phyloP scores from a whole-genome alignment of 2,329 filamentous ascomycete species.

The Chaetomiaceae sp. region DNA sequence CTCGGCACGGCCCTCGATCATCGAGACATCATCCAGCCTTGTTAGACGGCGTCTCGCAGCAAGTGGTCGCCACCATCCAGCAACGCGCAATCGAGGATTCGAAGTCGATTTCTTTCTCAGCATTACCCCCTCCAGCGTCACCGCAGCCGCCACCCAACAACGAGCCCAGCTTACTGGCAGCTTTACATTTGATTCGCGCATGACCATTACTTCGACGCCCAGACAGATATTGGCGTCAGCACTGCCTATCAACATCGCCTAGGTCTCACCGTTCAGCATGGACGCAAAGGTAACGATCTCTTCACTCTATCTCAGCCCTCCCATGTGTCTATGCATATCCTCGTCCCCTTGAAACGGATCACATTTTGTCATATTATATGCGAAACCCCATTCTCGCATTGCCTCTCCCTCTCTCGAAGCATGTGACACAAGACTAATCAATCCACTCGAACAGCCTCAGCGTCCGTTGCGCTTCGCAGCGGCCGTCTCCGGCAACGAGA shows the following conservation, averaged over 20 bases:
- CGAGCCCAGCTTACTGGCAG: neutral
- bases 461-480: slow-evolving; percentile 52
- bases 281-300: slow-evolving; percentile 35
- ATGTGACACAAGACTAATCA: slow-evolving; percentile 5
- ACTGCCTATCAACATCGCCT: slow-evolving; percentile 11
- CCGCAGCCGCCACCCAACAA: neutral
- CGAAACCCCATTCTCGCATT: too few relatives aligned
- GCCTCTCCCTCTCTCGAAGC: neutral
- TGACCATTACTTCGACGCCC: neutral
- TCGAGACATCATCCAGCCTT: neutral
- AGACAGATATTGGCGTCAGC: slow-evolving; percentile 10
- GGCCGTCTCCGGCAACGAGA: slow-evolving; percentile 61
- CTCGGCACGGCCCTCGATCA: neutral
- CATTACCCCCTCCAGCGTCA: neutral
- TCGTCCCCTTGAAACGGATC: neutral
- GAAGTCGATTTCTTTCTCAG: neutral
- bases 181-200: slow-evolving; percentile 6
- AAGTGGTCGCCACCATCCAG: neutral
- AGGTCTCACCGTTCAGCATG: slow-evolving; percentile 27
- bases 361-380: too few relatives aligned
- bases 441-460: slow-evolving; percentile 52
- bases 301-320: neutral
- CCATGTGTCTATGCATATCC: neutral
- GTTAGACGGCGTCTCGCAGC: neutral
- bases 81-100: neutral